Evolutionary conservation across 2,329 filamentous ascomycete species (phyloP).

Genomic region (Furcasterigmium sp.): DNA sequence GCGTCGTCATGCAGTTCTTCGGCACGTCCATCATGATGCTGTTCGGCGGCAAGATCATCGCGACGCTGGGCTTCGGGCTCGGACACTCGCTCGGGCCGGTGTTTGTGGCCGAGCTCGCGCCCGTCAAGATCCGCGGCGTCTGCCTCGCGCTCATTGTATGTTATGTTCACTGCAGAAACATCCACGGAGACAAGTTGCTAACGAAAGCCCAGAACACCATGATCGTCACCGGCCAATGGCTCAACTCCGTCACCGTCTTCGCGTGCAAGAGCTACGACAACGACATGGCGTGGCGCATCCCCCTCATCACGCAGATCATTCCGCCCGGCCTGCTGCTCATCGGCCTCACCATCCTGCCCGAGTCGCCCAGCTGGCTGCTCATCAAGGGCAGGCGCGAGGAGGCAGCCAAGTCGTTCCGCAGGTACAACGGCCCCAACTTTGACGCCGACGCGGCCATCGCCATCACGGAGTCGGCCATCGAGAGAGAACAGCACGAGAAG

Average conservation of each 20-base stretch:
- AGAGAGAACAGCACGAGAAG: conserved; percentile 15
- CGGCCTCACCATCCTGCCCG: conserved; percentile 14
- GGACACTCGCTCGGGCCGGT: conserved; percentile 24
- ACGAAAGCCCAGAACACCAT: conserved; percentile 18
- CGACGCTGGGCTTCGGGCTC: conserved; percentile 22
- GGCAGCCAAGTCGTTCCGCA: conserved; percentile 12
- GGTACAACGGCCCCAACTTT: conserved; percentile 19
- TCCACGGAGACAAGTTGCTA: no score
- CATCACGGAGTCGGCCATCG: conserved; percentile 14
- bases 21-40: conserved; percentile 15
- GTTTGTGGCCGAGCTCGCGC: conserved; percentile 24
- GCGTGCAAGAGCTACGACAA: conserved; percentile 12
- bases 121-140: conserved; percentile 21
- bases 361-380: conserved; percentile 16
- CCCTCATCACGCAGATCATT: conserved; percentile 22
- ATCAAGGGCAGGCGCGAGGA: conserved; percentile 12
- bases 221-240: conserved; percentile 21
- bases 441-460: conserved; percentile 18
- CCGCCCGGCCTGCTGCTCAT: conserved; percentile 17
- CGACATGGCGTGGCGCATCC: conserved; percentile 21
- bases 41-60: conserved; percentile 22
- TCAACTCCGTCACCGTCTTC: conserved; percentile 20
- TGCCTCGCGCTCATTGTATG: conserved; percentile 20
- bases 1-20: conserved; percentile 19
- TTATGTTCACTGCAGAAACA: no score